Evolutionary conservation across 1,139 yeast species (phyloP).

Genomic region (Arxiozyma bovina): DNA sequence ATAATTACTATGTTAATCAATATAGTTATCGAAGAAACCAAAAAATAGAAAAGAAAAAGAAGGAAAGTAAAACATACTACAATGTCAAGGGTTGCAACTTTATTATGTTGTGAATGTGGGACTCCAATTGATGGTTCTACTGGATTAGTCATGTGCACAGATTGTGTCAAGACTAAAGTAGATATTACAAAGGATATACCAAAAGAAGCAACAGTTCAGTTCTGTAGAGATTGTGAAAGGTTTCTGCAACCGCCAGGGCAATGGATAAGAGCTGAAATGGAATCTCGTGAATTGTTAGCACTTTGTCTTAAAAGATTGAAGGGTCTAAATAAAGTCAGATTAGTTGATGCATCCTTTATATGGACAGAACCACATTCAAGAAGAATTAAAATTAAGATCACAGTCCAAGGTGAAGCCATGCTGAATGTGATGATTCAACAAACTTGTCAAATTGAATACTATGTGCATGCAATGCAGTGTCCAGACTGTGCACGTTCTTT

Average conservation of each 20-base stretch:
- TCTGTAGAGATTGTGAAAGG: constrained; percentile 95
- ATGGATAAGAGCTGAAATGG: constrained; percentile 87
- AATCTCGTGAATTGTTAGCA: constrained; percentile 86
- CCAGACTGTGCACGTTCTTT: constrained; percentile 96
- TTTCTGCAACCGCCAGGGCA: constrained; percentile 90
- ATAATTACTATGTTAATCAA: neutral
- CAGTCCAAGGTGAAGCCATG: constrained; percentile 96
- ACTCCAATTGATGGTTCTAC: constrained; percentile 93
- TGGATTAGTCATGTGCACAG: constrained; percentile 94
- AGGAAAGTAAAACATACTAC: neutral
- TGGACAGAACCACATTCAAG: constrained; percentile 99
- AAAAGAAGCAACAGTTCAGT: constrained; percentile 82
- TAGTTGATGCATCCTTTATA: constrained; percentile 86
- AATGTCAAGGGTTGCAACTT: constrained; percentile 38
- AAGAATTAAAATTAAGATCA: constrained; percentile 77
- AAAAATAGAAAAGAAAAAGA: neutral
- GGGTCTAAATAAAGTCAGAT: constrained; percentile 79
- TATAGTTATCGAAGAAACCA: neutral
- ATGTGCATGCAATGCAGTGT: constrained; percentile 94
- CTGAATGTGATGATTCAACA: constrained; percentile 88
- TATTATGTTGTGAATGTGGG: constrained; percentile 97
- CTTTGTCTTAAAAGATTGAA: constrained; percentile 77
- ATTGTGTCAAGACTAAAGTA: constrained; percentile 86
- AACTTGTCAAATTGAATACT: constrained; percentile 87
- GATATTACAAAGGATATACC: constrained; percentile 95